These are phyloP conservation scores for Rhizopogon sp. DNA, from an alignment of 768 basidiomycete species.

Conservation along the genomic window DNA sequence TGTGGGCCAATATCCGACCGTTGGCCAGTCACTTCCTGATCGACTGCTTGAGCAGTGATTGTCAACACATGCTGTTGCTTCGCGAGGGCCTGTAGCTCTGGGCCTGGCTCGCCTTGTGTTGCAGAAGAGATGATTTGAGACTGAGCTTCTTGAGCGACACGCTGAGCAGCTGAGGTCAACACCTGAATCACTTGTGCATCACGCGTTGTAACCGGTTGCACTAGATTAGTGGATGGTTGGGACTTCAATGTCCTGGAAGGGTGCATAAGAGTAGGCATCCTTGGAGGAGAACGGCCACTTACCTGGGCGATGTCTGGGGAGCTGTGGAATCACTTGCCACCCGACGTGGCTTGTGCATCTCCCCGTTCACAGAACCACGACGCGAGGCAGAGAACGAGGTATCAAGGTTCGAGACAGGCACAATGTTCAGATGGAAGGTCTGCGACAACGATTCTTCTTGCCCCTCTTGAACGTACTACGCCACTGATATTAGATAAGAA, in stretches of 20 bases:
- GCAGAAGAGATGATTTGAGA: slow-evolving; percentile 55
- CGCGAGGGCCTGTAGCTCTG: slow-evolving; percentile 60
- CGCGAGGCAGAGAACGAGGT: slow-evolving; percentile 37
- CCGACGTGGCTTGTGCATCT: slow-evolving; percentile 36
- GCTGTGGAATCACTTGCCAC: slow-evolving; percentile 35
- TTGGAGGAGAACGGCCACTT: slow-evolving; percentile 2
- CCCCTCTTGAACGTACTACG: slow-evolving; percentile 67
- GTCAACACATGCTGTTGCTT: slow-evolving; percentile 80
- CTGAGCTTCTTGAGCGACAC: slow-evolving; percentile 70
- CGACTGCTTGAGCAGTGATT: slow-evolving; percentile 69
- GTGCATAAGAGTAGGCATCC: slow-evolving; percentile 5
- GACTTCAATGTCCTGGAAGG: slow-evolving; percentile 26
- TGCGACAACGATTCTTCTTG: slow-evolving; percentile 64
- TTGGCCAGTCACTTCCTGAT: slow-evolving; percentile 54
- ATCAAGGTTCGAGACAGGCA: slow-evolving; percentile 54
- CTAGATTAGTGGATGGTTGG: slow-evolving; percentile 23
- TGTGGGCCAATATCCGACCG: slow-evolving; percentile 41
- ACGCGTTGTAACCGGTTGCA: slow-evolving; percentile 34
- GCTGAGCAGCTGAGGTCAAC: slow-evolving; percentile 69
- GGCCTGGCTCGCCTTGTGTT: slow-evolving; percentile 38
- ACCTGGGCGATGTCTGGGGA: slow-evolving; percentile 30
- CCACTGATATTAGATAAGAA: slow-evolving; percentile 13
- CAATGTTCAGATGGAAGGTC: slow-evolving; percentile 67
- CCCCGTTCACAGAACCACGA: slow-evolving; percentile 44
- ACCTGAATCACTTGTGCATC: slow-evolving; percentile 77